These are phyloP conservation scores for Trypanosoma avium DNA, from an alignment of 208 protist species.

Conservation along the genomic window DNA sequence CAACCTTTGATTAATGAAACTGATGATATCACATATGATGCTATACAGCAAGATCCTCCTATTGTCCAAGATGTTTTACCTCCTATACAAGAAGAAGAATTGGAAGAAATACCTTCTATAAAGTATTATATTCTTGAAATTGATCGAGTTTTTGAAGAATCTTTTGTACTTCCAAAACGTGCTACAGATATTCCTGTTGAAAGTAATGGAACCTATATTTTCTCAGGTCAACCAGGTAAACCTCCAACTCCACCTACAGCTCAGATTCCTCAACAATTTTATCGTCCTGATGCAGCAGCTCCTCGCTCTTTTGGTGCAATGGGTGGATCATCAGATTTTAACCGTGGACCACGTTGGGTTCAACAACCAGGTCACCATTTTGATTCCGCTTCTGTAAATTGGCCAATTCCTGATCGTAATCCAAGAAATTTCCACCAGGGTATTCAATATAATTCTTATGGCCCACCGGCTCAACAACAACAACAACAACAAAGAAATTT, in stretches of 20 bases:
- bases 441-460: slow-evolving; percentile 59
- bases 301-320: slow-evolving; percentile 15
- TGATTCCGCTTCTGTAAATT: slow-evolving; percentile 34
- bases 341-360: slow-evolving; percentile 20
- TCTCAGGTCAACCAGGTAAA: slow-evolving; percentile 60
- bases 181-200: slow-evolving; percentile 29
- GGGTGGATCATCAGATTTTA: slow-evolving; percentile 10
- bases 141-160: slow-evolving; percentile 46
- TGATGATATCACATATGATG: slow-evolving; percentile 19
- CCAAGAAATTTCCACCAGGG: slow-evolving; percentile 31
- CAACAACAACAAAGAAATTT: slow-evolving; percentile 24
- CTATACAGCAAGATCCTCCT: slow-evolving; percentile 36
- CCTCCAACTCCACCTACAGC: slow-evolving; percentile 29
- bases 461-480: slow-evolving; percentile 22
- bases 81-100: slow-evolving; percentile 21
- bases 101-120: slow-evolving; percentile 24
- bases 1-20: background rate
- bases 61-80: slow-evolving; percentile 22
- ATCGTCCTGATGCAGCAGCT: slow-evolving; percentile 41
- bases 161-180: slow-evolving; percentile 40
- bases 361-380: slow-evolving; percentile 17
- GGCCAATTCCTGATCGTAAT: slow-evolving; percentile 24
- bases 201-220: slow-evolving; percentile 35
- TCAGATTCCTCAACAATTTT: slow-evolving; percentile 38
- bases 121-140: slow-evolving; percentile 70